A percentile compares a stretch with the other conserved stretches of the same genome.
Conservation (phyloP, 257 asterid genomes). For the Catharanthus roseus region DNA sequence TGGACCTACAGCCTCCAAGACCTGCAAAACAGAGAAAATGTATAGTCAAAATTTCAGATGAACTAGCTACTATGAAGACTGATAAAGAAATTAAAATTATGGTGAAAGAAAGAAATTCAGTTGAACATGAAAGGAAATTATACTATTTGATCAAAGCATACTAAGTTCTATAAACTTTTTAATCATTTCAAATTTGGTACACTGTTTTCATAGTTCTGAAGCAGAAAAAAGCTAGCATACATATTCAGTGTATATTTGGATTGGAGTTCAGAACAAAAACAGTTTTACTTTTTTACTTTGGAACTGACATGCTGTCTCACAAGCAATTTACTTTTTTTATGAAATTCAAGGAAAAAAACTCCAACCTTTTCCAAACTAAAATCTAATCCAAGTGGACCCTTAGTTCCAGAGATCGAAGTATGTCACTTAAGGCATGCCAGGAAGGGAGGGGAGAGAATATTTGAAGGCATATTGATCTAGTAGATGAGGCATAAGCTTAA, state of each 20-base stretch:
- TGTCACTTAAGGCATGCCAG: too few species aligned
- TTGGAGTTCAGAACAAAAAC: too few species aligned
- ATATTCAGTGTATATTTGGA: too few species aligned
- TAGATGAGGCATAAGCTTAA: background rate
- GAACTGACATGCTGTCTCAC: too few species aligned
- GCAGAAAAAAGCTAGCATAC: background rate
- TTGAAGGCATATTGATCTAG: background rate
- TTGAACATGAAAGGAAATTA: background rate
- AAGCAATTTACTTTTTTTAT: too few species aligned
- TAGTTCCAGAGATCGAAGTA: background rate
- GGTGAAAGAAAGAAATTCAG: background rate
- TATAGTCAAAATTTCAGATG: background rate
- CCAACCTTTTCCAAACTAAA: too few species aligned
- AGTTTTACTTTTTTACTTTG: too few species aligned
- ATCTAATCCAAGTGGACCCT: too few species aligned
- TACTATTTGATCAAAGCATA: background rate
- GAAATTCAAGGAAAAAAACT: too few species aligned
- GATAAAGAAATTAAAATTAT: background rate
- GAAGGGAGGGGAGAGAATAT: background rate
- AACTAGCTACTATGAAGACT: slow-evolving; percentile 7
- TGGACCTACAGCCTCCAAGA: slow-evolving; percentile 97
- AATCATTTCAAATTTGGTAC: background rate
- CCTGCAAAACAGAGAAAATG: slow-evolving; percentile 37
- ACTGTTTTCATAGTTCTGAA: background rate
- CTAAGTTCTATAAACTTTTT: background rate